Conservation (phyloP, 1,284 basidiomycete genomes). For the Ceratobasidium sp. region DNA sequence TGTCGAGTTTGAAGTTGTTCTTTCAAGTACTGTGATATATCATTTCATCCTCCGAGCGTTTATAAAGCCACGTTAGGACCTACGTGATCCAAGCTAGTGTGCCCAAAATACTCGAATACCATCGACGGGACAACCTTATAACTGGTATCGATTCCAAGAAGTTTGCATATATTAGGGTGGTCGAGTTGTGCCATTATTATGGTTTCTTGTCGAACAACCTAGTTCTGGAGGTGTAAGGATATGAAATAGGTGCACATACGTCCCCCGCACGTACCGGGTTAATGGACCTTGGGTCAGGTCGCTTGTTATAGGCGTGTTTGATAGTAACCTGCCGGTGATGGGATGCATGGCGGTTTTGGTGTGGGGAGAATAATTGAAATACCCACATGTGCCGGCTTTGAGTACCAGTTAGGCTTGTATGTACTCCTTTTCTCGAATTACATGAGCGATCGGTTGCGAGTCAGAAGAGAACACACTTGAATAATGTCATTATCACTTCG, state of each 20-base stretch:
- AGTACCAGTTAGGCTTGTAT: constrained; percentile 29
- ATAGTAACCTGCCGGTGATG: background rate
- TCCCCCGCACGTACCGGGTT: background rate
- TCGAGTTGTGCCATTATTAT: constrained; percentile 11
- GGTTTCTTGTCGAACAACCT: constrained; percentile 31
- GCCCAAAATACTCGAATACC: constrained; percentile 3
- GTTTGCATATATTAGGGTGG: constrained; percentile 22
- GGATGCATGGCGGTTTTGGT: background rate
- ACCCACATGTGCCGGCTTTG: constrained; percentile 12
- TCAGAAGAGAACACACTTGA: background rate
- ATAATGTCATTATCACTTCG: background rate
- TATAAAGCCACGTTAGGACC: background rate
- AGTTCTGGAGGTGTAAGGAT: no score
- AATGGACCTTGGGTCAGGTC: background rate
- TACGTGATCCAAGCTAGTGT: background rate
- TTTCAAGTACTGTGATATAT: background rate
- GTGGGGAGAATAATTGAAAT: background rate
- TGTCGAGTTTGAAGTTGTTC: no score
- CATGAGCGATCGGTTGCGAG: background rate
- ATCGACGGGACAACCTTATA: background rate
- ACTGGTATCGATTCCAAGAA: constrained; percentile 33
- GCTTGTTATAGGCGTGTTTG: constrained; percentile 14
- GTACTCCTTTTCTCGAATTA: background rate
- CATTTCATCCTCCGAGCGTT: no score
- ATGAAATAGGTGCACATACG: no score